phyloP scores from a whole-genome alignment of 331 rosid species.

The Arachis monticola region DNA sequence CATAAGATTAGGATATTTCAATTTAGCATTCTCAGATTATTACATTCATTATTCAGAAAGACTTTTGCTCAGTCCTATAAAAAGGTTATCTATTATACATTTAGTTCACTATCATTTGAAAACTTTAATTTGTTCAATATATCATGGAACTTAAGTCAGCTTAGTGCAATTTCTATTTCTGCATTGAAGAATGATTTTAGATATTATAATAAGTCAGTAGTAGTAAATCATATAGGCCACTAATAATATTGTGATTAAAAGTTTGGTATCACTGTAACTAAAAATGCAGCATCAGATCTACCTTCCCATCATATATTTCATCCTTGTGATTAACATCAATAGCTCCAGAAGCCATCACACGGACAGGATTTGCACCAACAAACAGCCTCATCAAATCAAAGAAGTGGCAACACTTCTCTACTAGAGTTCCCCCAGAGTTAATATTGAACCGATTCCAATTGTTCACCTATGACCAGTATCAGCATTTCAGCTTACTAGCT shows the following conservation, averaged over 20 bases:
- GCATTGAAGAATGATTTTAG: constrained; percentile 11
- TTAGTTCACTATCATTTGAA: constrained; percentile 2
- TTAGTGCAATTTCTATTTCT: constrained; percentile 6
- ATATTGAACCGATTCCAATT: constrained; percentile 94
- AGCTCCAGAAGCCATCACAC: constrained; percentile 97
- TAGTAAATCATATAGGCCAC: constrained; percentile 4
- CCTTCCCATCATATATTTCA: constrained; percentile 93
- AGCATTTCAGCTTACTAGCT: constrained; percentile 33
- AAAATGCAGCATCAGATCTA: constrained; percentile 29
- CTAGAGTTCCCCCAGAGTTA: constrained; percentile 92
- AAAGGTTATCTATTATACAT: neutral
- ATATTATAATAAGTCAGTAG: constrained; percentile 31
- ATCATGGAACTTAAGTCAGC: constrained; percentile 1
- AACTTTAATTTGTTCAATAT: constrained; percentile 15
- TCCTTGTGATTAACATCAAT: constrained; percentile 94
- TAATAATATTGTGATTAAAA: constrained; percentile 29
- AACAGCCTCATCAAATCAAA: constrained; percentile 96
- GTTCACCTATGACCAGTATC: constrained; percentile 67
- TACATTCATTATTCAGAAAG: constrained; percentile 11
- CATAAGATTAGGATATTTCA: neutral
- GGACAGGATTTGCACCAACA: constrained; percentile 88
- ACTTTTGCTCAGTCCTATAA: constrained; percentile 6
- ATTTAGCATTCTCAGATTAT: constrained; percentile 6
- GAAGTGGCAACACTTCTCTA: constrained; percentile 98
- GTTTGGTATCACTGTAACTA: constrained; percentile 9